Conservation (phyloP, 441 rosid genomes). For the Aquilaria agallochum region DNA sequence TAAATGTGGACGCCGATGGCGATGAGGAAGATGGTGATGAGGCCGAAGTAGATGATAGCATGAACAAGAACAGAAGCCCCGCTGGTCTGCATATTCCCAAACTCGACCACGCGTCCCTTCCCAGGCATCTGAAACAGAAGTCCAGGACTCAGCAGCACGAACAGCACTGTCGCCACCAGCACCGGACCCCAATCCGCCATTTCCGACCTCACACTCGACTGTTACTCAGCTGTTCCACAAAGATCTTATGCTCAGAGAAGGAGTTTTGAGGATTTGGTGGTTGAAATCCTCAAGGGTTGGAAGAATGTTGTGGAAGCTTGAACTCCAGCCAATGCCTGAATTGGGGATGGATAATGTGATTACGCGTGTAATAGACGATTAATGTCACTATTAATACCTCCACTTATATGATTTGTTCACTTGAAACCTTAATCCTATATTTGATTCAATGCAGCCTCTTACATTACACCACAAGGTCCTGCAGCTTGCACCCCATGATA, state of each 20-base stretch:
- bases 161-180: conserved; percentile 51
- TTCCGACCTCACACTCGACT: background rate
- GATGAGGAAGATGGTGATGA: conserved; percentile 51
- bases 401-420: too few species aligned
- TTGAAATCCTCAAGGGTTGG: background rate
- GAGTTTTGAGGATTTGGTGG: background rate
- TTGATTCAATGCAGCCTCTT: too few species aligned
- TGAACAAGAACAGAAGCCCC: conserved; percentile 51
- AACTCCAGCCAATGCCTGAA: background rate
- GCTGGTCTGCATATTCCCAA: conserved; percentile 62
- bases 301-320: background rate
- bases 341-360: background rate
- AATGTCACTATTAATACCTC: too few species aligned
- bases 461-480: too few species aligned
- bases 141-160: conserved; percentile 55
- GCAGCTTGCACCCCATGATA: too few species aligned
- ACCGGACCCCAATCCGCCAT: conserved; percentile 51
- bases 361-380: too few species aligned
- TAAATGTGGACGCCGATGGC: conserved; percentile 52
- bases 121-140: conserved; percentile 63
- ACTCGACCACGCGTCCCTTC: conserved; percentile 28
- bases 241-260: background rate
- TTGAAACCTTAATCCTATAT: too few species aligned
- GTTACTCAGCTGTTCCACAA: background rate
- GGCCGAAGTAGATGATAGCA: conserved; percentile 50